These are phyloP conservation scores for Ananas comosus DNA, from an alignment of 176 grass and related monocot species.

Conservation along the genomic window DNA sequence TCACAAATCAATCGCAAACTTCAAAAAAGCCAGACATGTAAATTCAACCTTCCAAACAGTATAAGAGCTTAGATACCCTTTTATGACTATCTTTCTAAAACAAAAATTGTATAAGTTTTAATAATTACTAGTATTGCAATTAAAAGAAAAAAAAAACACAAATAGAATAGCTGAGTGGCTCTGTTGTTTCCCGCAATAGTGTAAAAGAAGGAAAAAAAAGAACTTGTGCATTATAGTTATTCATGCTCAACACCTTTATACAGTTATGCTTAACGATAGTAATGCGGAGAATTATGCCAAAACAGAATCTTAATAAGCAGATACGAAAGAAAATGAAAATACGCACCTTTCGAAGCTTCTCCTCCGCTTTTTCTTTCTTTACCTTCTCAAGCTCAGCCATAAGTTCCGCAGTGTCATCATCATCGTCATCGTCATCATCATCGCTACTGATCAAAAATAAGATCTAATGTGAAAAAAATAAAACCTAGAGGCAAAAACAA, in stretches of 20 bases:
- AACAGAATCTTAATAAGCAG: not conserved
- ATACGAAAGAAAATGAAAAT: constrained; percentile 4
- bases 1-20: not conserved
- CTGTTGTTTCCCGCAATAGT: not conserved
- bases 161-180: not conserved
- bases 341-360: constrained; percentile 74
- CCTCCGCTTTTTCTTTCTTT: constrained; percentile 83
- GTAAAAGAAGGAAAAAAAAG: not conserved
- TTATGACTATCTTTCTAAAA: not conserved
- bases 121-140: no score
- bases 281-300: constrained; percentile 5
- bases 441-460: constrained; percentile 39
- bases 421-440: constrained; percentile 39
- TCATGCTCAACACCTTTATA: not conserved
- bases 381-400: constrained; percentile 96
- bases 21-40: not conserved
- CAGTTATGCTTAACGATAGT: not conserved
- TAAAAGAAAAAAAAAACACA: not conserved
- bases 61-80: not conserved
- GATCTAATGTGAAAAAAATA: not conserved
- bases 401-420: constrained; percentile 76
- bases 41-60: not conserved
- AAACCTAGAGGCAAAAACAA: not conserved
- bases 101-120: no score
- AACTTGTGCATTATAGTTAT: not conserved